phyloP scores from a whole-genome alignment of 441 rosid genomes.

The Populus tomentosa region DNA sequence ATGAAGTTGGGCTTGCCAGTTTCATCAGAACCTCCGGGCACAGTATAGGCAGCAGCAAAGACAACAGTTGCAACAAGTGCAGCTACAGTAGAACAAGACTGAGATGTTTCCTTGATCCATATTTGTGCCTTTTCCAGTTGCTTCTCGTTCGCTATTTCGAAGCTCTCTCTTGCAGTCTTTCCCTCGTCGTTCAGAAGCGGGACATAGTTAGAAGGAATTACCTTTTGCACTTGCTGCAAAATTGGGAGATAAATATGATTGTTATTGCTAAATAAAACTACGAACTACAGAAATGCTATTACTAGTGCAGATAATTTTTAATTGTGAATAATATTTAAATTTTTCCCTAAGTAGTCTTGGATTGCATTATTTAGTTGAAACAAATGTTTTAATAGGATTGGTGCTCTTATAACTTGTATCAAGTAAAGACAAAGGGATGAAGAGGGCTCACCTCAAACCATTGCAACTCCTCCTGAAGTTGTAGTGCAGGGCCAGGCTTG shows the following conservation, averaged over 20 bases:
- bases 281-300: neutral
- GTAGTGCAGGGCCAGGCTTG: constrained; percentile 6
- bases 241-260: neutral
- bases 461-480: constrained; percentile 15
- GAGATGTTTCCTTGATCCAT: constrained; percentile 21
- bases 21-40: too few relatives aligned
- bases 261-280: neutral
- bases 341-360: neutral
- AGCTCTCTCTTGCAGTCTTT: constrained; percentile 2
- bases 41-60: constrained; percentile 7
- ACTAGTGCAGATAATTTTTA: neutral
- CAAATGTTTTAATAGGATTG: neutral
- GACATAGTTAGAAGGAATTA: constrained; percentile 3
- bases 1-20: too few relatives aligned
- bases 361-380: neutral
- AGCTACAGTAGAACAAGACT: constrained; percentile 18
- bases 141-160: neutral
- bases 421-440: neutral
- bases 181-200: neutral
- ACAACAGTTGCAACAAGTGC: constrained; percentile 18
- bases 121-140: constrained; percentile 2
- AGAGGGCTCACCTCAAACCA: too few relatives aligned
- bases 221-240: neutral
- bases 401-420: neutral
- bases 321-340: too few relatives aligned